These are phyloP conservation scores for Venturiaceae sp. DNA, from an alignment of 2,329 filamentous ascomycete genomes.

Conservation along the genomic window DNA sequence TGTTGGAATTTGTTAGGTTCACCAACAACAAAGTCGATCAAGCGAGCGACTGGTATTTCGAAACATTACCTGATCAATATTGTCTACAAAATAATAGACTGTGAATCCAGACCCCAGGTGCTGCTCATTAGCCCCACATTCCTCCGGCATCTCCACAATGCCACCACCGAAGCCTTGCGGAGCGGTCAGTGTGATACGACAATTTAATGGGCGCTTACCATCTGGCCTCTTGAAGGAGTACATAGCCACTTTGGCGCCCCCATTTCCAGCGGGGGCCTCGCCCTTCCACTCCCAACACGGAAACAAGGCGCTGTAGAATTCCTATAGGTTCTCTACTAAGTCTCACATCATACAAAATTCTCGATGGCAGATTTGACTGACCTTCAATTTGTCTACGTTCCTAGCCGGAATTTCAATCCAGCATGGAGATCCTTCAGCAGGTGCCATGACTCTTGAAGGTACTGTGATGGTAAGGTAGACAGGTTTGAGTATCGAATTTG, in stretches of 20 bases:
- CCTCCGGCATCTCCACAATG: background rate
- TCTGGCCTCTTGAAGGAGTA: background rate
- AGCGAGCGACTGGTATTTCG: background rate
- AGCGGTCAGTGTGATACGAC: background rate
- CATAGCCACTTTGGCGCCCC: background rate
- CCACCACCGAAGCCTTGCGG: background rate
- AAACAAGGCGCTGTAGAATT: background rate
- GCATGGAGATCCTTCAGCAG: background rate
- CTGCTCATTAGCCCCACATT: background rate
- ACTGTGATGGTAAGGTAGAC: too few relatives aligned
- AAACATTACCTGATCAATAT: background rate
- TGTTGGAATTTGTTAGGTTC: background rate
- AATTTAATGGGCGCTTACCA: background rate
- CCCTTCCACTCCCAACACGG: background rate
- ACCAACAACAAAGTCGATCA: background rate
- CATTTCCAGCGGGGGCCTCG: background rate
- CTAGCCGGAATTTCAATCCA: slow-evolving; percentile 1
- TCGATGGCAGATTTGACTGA: too few relatives aligned
- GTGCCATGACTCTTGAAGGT: too few relatives aligned
- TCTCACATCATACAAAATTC: too few relatives aligned
- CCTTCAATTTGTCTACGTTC: background rate
- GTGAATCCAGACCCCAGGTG: background rate
- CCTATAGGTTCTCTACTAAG: too few relatives aligned
- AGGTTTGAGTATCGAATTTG: too few relatives aligned
- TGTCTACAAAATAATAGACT: background rate